Conservation (phyloP, 768 basidiomycete genomes). For the Phylloporus scabripes region DNA sequence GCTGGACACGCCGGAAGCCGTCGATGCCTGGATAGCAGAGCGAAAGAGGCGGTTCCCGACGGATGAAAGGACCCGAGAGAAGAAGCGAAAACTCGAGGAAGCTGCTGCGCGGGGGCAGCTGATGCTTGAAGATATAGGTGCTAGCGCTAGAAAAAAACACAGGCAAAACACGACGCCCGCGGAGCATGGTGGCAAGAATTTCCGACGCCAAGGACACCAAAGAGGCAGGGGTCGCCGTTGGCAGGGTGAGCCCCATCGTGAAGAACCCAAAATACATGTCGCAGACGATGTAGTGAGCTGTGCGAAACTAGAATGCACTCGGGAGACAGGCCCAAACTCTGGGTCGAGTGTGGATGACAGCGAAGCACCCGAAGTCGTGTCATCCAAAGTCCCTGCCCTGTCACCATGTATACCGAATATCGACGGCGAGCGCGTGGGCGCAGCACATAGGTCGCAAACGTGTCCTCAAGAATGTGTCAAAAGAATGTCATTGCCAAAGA, state of each 20-base stretch:
- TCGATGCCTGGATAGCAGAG: conserved; percentile 84
- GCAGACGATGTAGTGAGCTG: not conserved
- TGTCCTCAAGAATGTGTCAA: conserved; percentile 8
- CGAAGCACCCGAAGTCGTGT: conserved; percentile 50
- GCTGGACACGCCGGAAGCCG: conserved; percentile 75
- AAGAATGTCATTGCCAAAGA: conserved; percentile 42
- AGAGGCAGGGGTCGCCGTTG: conserved; percentile 32
- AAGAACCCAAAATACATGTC: not conserved
- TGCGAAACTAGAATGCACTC: not conserved
- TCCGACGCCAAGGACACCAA: conserved; percentile 9
- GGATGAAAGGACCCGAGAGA: conserved; percentile 62
- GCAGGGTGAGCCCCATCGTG: conserved; percentile 3
- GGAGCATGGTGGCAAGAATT: conserved; percentile 3
- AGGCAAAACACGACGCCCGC: conserved; percentile 21
- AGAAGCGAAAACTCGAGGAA: conserved; percentile 72
- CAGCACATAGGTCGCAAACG: conserved; percentile 3
- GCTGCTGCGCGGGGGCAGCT: conserved; percentile 79
- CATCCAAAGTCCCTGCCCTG: conserved; percentile 41
- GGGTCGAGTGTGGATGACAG: conserved; percentile 34
- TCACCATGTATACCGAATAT: conserved; percentile 3
- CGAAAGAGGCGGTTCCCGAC: conserved; percentile 86
- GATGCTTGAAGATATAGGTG: conserved; percentile 39
- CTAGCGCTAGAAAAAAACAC: conserved; percentile 40
- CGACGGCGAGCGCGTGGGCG: conserved; percentile 1
- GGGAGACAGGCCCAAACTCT: conserved; percentile 12